Conservation (phyloP, 2,329 filamentous ascomycete species). For the Davidsoniella eucalypti region DNA sequence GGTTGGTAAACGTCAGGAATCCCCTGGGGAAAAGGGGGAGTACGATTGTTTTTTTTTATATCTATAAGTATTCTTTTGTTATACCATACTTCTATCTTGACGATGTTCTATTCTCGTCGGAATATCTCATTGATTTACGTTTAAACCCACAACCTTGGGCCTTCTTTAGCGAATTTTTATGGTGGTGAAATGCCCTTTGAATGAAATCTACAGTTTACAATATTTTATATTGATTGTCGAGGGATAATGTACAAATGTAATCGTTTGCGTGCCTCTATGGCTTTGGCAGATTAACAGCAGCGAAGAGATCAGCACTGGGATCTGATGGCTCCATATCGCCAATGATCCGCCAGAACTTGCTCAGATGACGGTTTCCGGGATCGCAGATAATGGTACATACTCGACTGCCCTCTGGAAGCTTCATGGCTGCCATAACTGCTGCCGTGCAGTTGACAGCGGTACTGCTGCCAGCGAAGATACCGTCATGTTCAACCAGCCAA, state of each 20-base stretch:
- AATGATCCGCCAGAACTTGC: conserved; percentile 69
- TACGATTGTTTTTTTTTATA: conserved; percentile 7
- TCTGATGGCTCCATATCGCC: conserved; percentile 50
- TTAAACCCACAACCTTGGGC: conserved; percentile 32
- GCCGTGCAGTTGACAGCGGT: conserved; percentile 93
- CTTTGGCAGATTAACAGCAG: conserved; percentile 28
- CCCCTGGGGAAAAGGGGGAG: conserved; percentile 1
- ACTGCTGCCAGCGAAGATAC: conserved; percentile 85
- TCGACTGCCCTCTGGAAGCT: conserved; percentile 41
- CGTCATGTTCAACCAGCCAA: conserved; percentile 90
- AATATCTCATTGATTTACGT: background rate
- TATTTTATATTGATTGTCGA: background rate
- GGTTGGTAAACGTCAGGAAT: conserved; percentile 8
- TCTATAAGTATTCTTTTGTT: background rate
- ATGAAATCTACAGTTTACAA: background rate
- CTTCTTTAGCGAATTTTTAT: background rate
- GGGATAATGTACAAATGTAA: background rate
- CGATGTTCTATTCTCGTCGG: background rate
- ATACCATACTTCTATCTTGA: background rate
- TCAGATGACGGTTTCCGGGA: conserved; percentile 64
- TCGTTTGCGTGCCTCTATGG: background rate
- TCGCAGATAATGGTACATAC: conserved; percentile 80
- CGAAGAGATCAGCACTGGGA: conserved; percentile 36
- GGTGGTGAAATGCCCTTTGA: background rate
- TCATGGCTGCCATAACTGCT: conserved; percentile 50